phyloP scores from a whole-genome alignment of 2,329 filamentous ascomycete genomes.

The Trichophyton equinum region DNA sequence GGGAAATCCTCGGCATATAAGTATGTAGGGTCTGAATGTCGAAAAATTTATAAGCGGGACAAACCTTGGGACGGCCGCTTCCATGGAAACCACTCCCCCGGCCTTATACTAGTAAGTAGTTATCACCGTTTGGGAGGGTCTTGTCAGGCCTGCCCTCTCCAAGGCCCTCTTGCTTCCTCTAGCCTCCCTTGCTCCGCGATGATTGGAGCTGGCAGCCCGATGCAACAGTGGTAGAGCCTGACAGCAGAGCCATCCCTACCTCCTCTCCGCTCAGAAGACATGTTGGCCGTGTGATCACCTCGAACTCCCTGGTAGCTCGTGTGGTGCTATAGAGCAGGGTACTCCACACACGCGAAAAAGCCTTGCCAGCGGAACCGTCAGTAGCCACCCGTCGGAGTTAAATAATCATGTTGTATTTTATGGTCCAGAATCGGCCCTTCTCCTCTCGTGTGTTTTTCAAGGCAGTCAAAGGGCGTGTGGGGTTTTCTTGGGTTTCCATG shows the following conservation, averaged over 20 bases:
- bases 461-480: background rate
- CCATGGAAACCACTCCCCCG: background rate
- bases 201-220: background rate
- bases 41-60: background rate
- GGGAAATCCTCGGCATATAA: background rate
- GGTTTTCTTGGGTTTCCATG: background rate
- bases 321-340: background rate
- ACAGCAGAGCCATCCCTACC: background rate
- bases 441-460: background rate
- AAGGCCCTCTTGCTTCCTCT: background rate
- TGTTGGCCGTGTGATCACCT: background rate
- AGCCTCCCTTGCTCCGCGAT: background rate
- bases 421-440: background rate
- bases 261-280: background rate
- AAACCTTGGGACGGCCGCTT: background rate
- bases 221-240: background rate
- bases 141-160: background rate
- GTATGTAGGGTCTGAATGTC: background rate
- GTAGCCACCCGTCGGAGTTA: background rate
- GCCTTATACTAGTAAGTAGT: too few relatives aligned
- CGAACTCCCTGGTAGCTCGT: background rate
- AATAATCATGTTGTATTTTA: background rate
- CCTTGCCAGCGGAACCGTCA: background rate
- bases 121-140: background rate
- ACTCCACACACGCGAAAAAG: background rate